Evolutionary conservation across 805 yeast genomes (phyloP).

Genomic region (Kazachstania viticola): DNA sequence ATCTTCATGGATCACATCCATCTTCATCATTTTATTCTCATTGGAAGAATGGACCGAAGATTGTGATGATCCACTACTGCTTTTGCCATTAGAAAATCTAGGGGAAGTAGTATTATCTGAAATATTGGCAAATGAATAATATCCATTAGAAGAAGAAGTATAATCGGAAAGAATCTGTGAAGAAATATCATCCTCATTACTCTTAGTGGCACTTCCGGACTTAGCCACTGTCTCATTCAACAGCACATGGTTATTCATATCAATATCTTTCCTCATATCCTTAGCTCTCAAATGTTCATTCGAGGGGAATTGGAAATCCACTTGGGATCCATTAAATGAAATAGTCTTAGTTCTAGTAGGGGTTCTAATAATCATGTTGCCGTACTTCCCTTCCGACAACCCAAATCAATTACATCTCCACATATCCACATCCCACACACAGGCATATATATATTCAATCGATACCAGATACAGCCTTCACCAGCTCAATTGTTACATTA

Average conservation of each 20-base stretch:
- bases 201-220: neutral
- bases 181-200: conserved; percentile 8
- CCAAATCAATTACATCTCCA: too few species aligned
- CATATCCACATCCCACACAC: too few species aligned
- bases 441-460: too few species aligned
- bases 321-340: conserved; percentile 31
- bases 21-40: neutral
- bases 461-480: too few species aligned
- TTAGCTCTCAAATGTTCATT: conserved; percentile 13
- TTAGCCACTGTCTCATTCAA: conserved; percentile 13
- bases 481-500: too few species aligned
- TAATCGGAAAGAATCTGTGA: conserved; percentile 26
- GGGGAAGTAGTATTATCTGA: conserved; percentile 27
- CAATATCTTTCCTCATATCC: conserved; percentile 9
- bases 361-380: conserved; percentile 20
- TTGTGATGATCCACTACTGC: neutral
- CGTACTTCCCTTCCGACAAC: too few species aligned
- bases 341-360: conserved; percentile 28
- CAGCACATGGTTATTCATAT: conserved; percentile 21
- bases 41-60: neutral
- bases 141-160: conserved; percentile 20
- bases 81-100: conserved; percentile 4
- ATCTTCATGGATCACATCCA: conserved; percentile 14
- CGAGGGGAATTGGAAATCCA: conserved; percentile 31
- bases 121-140: conserved; percentile 28